These are phyloP conservation scores for Hypoxylon fragiforme DNA, from an alignment of 495 filamentous ascomycete species.

Conservation along the genomic window DNA sequence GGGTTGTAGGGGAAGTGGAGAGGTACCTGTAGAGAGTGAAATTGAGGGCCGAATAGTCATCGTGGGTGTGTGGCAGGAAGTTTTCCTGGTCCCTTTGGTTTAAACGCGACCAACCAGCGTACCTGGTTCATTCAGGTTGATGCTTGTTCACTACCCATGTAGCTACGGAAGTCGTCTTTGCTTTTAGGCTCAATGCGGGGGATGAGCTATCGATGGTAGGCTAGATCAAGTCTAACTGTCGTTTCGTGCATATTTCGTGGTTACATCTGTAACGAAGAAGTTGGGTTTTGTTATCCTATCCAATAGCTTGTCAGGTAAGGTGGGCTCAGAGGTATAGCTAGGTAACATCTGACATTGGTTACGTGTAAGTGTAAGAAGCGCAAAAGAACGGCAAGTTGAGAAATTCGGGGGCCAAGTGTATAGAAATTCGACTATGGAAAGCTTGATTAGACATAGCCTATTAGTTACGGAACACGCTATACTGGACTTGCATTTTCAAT, in stretches of 20 bases:
- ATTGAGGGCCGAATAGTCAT: slow-evolving; percentile 24
- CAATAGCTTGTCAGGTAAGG: too few relatives aligned
- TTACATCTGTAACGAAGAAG: slow-evolving; percentile 11
- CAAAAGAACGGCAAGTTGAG: too few relatives aligned
- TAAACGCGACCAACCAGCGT: slow-evolving; percentile 29
- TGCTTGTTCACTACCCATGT: slow-evolving; percentile 22
- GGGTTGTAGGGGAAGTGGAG: slow-evolving; percentile 30
- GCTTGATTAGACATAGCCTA: too few relatives aligned
- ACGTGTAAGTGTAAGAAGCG: too few relatives aligned
- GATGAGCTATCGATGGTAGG: slow-evolving; percentile 8
- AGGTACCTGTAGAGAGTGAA: slow-evolving; percentile 12
- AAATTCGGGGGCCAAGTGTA: too few relatives aligned
- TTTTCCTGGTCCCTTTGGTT: slow-evolving; percentile 14
- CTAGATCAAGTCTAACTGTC: not conserved
- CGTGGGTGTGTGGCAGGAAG: slow-evolving; percentile 19
- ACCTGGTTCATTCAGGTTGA: slow-evolving; percentile 12
- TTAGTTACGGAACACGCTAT: too few relatives aligned
- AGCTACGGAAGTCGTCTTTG: slow-evolving; percentile 27
- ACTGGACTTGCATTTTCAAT: too few relatives aligned
- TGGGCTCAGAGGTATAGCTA: too few relatives aligned
- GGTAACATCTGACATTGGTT: too few relatives aligned
- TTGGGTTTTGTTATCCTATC: not conserved
- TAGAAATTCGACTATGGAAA: too few relatives aligned
- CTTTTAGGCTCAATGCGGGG: slow-evolving; percentile 42
- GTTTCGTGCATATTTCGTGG: not conserved